A percentile compares a stretch with the other conserved stretches of the same genome.
phyloP scores from a whole-genome alignment of 441 rosid genomes.

The Erodium moschatum region DNA sequence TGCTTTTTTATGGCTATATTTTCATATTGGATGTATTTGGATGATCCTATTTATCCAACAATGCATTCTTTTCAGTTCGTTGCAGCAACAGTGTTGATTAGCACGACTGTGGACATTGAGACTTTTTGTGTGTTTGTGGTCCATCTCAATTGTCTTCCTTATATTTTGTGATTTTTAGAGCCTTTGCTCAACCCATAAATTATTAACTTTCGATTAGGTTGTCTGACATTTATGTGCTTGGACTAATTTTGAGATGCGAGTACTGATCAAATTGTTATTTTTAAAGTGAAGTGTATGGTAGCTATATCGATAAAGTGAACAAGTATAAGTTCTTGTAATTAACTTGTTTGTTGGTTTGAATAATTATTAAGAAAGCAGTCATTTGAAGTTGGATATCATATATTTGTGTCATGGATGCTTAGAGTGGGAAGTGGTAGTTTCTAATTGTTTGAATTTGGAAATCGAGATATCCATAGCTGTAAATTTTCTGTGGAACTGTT shows the following conservation, averaged over 20 bases:
- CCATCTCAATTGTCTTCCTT: not conserved
- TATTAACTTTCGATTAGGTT: not conserved
- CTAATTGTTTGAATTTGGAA: conserved; percentile 4
- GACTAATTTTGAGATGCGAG: not conserved
- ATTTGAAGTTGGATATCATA: not conserved
- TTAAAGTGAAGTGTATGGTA: not conserved
- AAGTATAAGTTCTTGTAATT: not conserved
- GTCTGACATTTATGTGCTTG: not conserved
- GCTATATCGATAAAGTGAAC: not conserved
- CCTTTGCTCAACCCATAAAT: not conserved
- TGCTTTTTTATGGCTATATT: conserved; percentile 4
- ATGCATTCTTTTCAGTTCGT: not conserved
- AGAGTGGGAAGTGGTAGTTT: conserved; percentile 5
- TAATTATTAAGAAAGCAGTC: not conserved
- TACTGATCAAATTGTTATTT: conserved; percentile 6
- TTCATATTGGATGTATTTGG: not conserved
- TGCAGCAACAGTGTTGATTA: conserved; percentile 4
- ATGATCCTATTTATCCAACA: not conserved
- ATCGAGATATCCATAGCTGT: not conserved
- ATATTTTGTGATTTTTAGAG: not conserved
- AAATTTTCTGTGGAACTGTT: not conserved
- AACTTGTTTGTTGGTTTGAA: not conserved
- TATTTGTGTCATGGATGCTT: not conserved
- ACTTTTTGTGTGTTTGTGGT: not conserved
- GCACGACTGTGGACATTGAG: not conserved